Evolutionary conservation across 2,329 filamentous ascomycete genomes (phyloP).

Genomic region (Colletotrichum brevisporum): DNA sequence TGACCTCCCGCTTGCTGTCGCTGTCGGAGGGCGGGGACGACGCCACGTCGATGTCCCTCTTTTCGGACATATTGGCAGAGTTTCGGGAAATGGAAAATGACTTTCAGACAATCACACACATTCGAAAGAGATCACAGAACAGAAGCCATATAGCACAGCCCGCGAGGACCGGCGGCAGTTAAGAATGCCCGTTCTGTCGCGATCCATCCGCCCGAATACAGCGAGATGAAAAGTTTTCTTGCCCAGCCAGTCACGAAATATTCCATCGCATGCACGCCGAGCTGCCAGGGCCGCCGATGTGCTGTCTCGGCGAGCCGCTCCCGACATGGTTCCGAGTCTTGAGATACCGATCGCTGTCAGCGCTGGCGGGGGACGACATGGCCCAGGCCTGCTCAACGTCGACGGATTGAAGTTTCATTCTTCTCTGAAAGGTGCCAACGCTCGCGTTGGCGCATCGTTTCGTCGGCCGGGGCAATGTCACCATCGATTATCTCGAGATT

Average conservation of each 20-base stretch:
- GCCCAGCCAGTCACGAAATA: slow-evolving; percentile 1
- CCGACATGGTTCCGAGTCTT: background rate
- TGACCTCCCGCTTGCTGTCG: slow-evolving; percentile 1
- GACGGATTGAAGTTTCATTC: background rate
- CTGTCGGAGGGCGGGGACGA: slow-evolving; percentile 8
- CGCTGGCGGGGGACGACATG: background rate
- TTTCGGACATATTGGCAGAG: slow-evolving; percentile 16
- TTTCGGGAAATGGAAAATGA: background rate
- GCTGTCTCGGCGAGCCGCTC: background rate
- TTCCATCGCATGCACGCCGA: slow-evolving; percentile 1
- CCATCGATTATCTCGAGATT: background rate
- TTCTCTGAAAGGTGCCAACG: background rate
- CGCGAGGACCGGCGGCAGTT: background rate
- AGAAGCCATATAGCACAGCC: background rate
- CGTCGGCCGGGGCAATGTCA: background rate
- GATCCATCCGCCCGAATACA: background rate
- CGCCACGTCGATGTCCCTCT: background rate
- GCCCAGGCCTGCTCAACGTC: slow-evolving; percentile 8
- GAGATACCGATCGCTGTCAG: background rate
- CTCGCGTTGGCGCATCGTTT: background rate
- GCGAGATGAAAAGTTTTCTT: background rate
- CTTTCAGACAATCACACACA: background rate
- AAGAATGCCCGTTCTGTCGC: background rate
- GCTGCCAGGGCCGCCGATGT: background rate
- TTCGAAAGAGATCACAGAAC: background rate